These are phyloP conservation scores for Halophytophthora batemanensis DNA, from an alignment of 352 stramenopile genomes.

Conservation along the genomic window DNA sequence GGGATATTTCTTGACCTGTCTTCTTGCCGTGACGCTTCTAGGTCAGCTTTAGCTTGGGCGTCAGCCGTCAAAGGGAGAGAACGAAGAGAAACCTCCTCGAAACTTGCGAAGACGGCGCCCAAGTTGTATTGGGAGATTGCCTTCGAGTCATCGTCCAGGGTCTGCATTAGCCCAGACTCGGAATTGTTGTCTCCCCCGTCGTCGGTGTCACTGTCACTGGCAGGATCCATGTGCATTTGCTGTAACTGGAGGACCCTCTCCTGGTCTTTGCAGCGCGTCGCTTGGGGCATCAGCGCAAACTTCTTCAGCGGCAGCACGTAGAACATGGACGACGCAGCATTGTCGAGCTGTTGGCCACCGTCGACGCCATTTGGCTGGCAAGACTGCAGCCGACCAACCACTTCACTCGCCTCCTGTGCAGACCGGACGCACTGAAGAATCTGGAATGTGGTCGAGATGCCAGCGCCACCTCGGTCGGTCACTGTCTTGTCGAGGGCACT, in stretches of 20 bases:
- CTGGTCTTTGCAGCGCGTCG: slow-evolving; percentile 10
- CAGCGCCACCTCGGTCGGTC: neutral
- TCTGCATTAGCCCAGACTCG: neutral
- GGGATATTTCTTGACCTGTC: neutral
- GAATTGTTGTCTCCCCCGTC: neutral
- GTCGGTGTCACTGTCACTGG: neutral
- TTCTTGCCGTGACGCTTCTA: neutral
- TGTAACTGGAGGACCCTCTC: slow-evolving; percentile 38
- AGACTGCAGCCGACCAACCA: slow-evolving; percentile 1
- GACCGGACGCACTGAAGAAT: slow-evolving; percentile 17
- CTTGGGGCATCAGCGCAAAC: slow-evolving; percentile 38
- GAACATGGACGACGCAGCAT: slow-evolving; percentile 5
- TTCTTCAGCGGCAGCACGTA: slow-evolving; percentile 35
- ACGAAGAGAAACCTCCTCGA: slow-evolving; percentile 27
- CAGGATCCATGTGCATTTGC: slow-evolving; percentile 11
- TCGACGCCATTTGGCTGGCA: slow-evolving; percentile 2
- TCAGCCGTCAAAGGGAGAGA: neutral
- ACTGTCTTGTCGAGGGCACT: slow-evolving; percentile 5
- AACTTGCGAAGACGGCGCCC: slow-evolving; percentile 30
- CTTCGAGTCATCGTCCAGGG: slow-evolving; percentile 8
- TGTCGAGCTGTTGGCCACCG: neutral
- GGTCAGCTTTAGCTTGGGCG: neutral
- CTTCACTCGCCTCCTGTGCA: slow-evolving; percentile 13
- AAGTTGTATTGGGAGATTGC: slow-evolving; percentile 3
- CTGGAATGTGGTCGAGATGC: slow-evolving; percentile 29